Conservation (phyloP, 1,284 basidiomycete species). For the Malassezia japonica region DNA sequence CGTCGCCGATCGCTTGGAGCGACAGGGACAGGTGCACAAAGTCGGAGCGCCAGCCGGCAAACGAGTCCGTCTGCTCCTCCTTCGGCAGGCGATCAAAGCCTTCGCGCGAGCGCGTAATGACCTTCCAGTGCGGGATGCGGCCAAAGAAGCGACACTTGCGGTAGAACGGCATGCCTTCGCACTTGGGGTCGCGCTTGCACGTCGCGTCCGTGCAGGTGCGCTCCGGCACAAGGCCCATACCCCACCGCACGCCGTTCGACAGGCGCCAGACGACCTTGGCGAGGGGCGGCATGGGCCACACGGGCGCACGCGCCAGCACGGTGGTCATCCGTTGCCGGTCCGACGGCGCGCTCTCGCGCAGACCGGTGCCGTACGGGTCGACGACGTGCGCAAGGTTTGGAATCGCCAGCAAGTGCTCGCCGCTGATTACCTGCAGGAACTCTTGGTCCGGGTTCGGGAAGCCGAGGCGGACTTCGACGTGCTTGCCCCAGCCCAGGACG, state of each 20-base stretch:
- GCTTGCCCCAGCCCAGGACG: constrained; percentile 72
- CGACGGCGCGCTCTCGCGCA: background rate
- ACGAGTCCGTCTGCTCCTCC: constrained; percentile 59
- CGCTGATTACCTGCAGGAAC: constrained; percentile 71
- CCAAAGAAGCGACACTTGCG: constrained; percentile 71
- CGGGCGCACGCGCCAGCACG: background rate
- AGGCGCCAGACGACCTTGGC: constrained; percentile 54
- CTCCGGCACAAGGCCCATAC: constrained; percentile 74
- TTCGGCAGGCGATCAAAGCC: constrained; percentile 48
- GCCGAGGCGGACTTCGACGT: constrained; percentile 64
- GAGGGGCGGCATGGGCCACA: constrained; percentile 18
- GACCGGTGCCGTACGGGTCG: constrained; percentile 52
- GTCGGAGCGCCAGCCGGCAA: constrained; percentile 78
- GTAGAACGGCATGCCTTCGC: constrained; percentile 58
- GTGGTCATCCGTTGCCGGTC: background rate
- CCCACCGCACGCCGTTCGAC: constrained; percentile 79
- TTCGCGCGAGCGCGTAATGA: constrained; percentile 57
- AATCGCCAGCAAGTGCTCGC: constrained; percentile 52
- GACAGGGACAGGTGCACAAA: constrained; percentile 89
- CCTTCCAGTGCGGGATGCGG: constrained; percentile 72
- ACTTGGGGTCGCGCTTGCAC: constrained; percentile 55
- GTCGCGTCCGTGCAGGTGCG: constrained; percentile 66
- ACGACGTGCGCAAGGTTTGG: constrained; percentile 50
- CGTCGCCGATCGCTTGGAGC: constrained; percentile 55
- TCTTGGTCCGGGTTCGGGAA: constrained; percentile 67